phyloP scores from a whole-genome alignment of 2,329 filamentous ascomycete genomes.

The Fusarium nurragi region DNA sequence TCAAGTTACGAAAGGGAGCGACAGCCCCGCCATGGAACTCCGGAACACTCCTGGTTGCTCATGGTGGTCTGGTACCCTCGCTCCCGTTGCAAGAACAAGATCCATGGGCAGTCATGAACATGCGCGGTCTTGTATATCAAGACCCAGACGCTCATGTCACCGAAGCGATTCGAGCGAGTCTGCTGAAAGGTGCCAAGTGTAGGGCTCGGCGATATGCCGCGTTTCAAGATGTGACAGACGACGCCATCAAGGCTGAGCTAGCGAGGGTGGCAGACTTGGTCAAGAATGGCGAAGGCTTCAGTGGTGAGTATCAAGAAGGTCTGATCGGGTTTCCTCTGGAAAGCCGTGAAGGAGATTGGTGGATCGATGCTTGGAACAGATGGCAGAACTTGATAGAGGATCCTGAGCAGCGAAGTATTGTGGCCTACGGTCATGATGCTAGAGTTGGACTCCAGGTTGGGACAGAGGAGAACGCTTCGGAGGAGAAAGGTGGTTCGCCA shows the following conservation, averaged over 20 bases:
- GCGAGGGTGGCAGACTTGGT: neutral
- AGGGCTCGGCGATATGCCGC: conserved; percentile 17
- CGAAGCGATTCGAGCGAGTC: conserved; percentile 7
- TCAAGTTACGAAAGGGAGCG: conserved; percentile 3
- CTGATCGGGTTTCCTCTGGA: conserved; percentile 18
- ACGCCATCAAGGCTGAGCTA: neutral
- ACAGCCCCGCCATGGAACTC: conserved; percentile 28
- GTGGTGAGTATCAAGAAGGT: neutral
- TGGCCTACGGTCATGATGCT: conserved; percentile 87
- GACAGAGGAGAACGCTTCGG: accelerated
- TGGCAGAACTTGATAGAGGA: conserved; percentile 21
- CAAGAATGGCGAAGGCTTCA: conserved; percentile 2
- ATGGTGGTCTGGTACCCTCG: conserved; percentile 81
- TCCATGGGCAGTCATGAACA: conserved; percentile 83
- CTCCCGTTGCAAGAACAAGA: conserved; percentile 74
- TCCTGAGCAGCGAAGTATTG: conserved; percentile 59
- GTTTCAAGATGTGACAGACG: neutral
- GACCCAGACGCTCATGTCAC: neutral
- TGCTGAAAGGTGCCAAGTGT: conserved; percentile 29
- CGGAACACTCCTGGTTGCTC: conserved; percentile 66
- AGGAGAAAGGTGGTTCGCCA: neutral
- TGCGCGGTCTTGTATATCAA: conserved; percentile 76
- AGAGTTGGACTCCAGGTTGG: conserved; percentile 66
- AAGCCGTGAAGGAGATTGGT: conserved; percentile 24
- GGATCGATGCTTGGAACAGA: conserved; percentile 35